Evolutionary conservation across 805 yeast genomes (phyloP), one percentile per base, ranked within the genome.

Genomic region (Yarrowia porcina): DNA sequence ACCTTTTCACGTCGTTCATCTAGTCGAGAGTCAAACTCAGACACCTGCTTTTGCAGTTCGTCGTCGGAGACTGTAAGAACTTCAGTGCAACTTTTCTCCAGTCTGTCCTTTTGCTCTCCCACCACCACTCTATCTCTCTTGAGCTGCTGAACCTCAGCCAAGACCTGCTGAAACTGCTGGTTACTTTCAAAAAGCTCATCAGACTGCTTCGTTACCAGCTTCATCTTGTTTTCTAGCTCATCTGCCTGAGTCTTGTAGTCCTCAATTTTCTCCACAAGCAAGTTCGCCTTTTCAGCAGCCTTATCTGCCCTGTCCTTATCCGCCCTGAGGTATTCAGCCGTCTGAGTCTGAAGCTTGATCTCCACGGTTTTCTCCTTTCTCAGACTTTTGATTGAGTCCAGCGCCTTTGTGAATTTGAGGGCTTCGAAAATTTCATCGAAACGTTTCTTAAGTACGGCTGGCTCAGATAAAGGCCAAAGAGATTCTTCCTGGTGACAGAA

Each of bases 401-500:
- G 77, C 0, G 94, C 96, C 71, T 90, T 93, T 0, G 97, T 90
- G 70, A 89, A 96, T 72, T 90, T 91, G 67, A 90, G 83, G 0
- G 97, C 97, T 74, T 94, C 97, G 70, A 94, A 94, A 9, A 94
- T 93, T 73, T 94, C 99, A 73, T 94, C 99, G 69, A 94, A 96
- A 61, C 93, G 82, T 75, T 92, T 92, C 75, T 94, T 96, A 71
- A 94, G 80, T 12, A 82, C 82, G 2, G 96, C 80, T 1, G 99
- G 96, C 73, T 94, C 99, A 68, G 92, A 83, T 52, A 94, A 78
- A 1, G 99, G 99, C 99, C 99, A 94, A 28, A 90, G 74, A 68
- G 93, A 86, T 65, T 94, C 99, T 70, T 94, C 99, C 73, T 94
- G 99, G 71, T 94, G 99, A 70, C 99, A 93, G 74, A 94, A 94